A percentile compares a stretch with the other conserved stretches of the same genome.
phyloP scores from a whole-genome alignment of 108 stramenopile genomes.

The Hondaea fermentalgiana region DNA sequence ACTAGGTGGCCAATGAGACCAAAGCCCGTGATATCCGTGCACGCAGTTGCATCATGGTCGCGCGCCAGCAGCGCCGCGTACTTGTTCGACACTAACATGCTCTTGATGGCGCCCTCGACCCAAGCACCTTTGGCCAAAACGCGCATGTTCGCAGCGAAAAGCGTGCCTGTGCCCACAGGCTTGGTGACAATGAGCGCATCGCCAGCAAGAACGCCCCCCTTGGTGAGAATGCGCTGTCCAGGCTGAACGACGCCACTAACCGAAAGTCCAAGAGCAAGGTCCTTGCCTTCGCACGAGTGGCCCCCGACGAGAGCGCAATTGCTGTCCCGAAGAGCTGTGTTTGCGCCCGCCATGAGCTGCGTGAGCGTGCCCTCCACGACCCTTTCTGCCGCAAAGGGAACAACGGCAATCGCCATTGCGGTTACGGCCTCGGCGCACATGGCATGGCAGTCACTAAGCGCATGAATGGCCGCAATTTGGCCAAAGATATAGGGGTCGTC shows the following conservation, averaged over 20 bases:
- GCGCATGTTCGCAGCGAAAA: conserved; percentile 59
- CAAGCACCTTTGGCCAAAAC: conserved; percentile 27
- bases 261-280: conserved; percentile 49
- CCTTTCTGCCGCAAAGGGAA: conserved; percentile 28
- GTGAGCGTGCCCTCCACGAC: conserved; percentile 39
- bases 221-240: conserved; percentile 22
- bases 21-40: conserved; percentile 64
- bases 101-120: conserved; percentile 7
- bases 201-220: conserved; percentile 38
- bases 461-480: conserved; percentile 55
- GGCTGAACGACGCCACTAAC: conserved; percentile 38
- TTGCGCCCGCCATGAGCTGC: conserved; percentile 49
- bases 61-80: conserved; percentile 16
- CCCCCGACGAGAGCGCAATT: conserved; percentile 55
- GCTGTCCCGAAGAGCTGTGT: conserved; percentile 35
- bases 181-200: conserved; percentile 56
- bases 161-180: conserved; percentile 55
- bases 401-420: conserved; percentile 45
- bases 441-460: conserved; percentile 55
- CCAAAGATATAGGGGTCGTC: conserved; percentile 58
- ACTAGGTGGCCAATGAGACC: conserved; percentile 55
- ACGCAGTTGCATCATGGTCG: conserved; percentile 19
- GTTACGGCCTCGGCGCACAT: conserved; percentile 51
- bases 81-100: conserved; percentile 31
- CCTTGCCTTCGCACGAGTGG: conserved; percentile 60